Conservation (phyloP, 78 protist genomes). For the Reticulomyxa filosa region DNA sequence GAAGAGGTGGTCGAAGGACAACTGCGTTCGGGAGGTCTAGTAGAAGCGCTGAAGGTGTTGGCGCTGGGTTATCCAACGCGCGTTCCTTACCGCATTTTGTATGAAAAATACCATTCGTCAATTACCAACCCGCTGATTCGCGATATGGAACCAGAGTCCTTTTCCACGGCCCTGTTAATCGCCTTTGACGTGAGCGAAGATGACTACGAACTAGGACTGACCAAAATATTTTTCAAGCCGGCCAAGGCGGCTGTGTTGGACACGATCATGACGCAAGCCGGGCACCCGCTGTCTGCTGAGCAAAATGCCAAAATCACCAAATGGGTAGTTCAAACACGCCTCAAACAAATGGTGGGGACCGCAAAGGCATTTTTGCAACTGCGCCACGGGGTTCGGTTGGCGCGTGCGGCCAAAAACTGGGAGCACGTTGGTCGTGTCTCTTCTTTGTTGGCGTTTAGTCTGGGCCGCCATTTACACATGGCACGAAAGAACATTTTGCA, state of each 20-base stretch:
- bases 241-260: not conserved
- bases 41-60: constrained; percentile 1
- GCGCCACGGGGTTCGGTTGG: not conserved
- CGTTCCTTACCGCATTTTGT: not conserved
- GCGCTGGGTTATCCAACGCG: constrained; percentile 4
- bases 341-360: not conserved
- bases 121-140: not conserved
- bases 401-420: too few species aligned
- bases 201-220: constrained; percentile 2
- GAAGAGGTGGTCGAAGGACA: not conserved
- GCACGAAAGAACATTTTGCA: too few species aligned
- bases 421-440: too few species aligned
- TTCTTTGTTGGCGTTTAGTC: too few species aligned
- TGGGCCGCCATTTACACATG: too few species aligned
- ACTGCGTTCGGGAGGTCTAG: constrained; percentile 7
- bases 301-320: not conserved
- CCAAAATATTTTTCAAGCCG: constrained; percentile 2
- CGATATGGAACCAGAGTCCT: not conserved
- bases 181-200: not conserved
- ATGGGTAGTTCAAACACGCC: not conserved
- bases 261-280: not conserved
- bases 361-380: not conserved
- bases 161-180: not conserved
- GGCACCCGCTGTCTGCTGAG: not conserved
- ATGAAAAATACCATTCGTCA: not conserved